Percentiles rank a stretch among this genome's conserved stretches.
These are phyloP conservation scores for Aspergillus puulaauensis DNA, from an alignment of 2,329 filamentous ascomycete genomes.

Conservation along the genomic window DNA sequence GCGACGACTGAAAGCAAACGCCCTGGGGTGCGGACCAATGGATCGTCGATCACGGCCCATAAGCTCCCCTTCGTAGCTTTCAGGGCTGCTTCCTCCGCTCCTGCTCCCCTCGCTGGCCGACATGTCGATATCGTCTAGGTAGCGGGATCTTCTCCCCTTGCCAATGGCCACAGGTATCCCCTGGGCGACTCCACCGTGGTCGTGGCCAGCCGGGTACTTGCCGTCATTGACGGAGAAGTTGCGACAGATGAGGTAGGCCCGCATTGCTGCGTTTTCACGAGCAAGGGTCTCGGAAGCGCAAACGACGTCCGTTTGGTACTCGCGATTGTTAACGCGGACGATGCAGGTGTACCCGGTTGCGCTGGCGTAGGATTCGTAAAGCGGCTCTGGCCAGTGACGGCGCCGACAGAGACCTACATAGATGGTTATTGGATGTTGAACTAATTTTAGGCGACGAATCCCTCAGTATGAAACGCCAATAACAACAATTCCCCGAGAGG, in stretches of 20 bases:
- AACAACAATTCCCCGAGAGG: slow-evolving; percentile 8
- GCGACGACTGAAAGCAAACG: slow-evolving; percentile 25
- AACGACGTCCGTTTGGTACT: slow-evolving; percentile 87
- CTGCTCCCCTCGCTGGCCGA: slow-evolving; percentile 46
- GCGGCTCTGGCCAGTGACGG: slow-evolving; percentile 87
- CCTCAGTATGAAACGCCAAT: slow-evolving; percentile 1
- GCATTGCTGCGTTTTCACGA: slow-evolving; percentile 90
- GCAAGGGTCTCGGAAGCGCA: slow-evolving; percentile 81
- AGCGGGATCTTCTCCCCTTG: slow-evolving; percentile 54
- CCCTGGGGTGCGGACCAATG: slow-evolving; percentile 20
- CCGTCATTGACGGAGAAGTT: slow-evolving; percentile 97
- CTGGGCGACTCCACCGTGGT: slow-evolving; percentile 56
- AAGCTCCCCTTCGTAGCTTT: slow-evolving; percentile 29
- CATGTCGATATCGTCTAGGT: slow-evolving; percentile 47
- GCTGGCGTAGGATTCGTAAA: slow-evolving; percentile 78
- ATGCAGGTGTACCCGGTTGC: slow-evolving; percentile 79
- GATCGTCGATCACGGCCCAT: slow-evolving; percentile 22
- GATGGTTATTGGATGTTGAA: slow-evolving; percentile 37
- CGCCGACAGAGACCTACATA: slow-evolving; percentile 83
- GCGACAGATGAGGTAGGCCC: slow-evolving; percentile 94
- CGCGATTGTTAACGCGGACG: slow-evolving; percentile 91
- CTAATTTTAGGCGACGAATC: slow-evolving; percentile 3
- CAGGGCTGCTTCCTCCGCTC: slow-evolving; percentile 58
- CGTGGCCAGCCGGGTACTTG: slow-evolving; percentile 66
- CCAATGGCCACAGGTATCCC: slow-evolving; percentile 65